A percentile compares a stretch with the other conserved stretches of the same genome.
phyloP scores from a whole-genome alignment of 177 flowering plant genomes.

The Telopea speciosissima region DNA sequence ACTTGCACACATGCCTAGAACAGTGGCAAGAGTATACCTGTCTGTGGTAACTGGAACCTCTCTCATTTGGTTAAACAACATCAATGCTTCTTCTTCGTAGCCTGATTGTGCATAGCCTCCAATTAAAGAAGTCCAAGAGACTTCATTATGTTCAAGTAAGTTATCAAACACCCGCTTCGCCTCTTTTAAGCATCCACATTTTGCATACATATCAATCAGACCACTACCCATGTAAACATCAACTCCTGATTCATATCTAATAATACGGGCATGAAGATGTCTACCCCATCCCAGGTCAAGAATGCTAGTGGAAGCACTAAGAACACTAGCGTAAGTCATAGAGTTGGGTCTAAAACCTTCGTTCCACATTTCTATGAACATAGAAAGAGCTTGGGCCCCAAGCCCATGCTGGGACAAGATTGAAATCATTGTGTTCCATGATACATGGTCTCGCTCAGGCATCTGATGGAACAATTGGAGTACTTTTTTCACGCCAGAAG shows the following conservation, averaged over 20 bases:
- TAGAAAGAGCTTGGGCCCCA: conserved; percentile 26
- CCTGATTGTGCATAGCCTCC: conserved; percentile 40
- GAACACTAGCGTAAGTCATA: conserved; percentile 44
- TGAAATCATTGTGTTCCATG: conserved; percentile 56
- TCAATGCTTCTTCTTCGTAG: conserved; percentile 39
- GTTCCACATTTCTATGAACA: conserved; percentile 41
- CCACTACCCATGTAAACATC: conserved; percentile 43
- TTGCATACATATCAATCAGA: conserved; percentile 50
- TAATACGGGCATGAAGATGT: conserved; percentile 45
- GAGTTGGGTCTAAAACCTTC: conserved; percentile 41
- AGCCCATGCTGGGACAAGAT: conserved; percentile 42
- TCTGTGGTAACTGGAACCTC: conserved; percentile 28
- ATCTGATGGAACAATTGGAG: conserved; percentile 32
- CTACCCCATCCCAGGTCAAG: conserved; percentile 42
- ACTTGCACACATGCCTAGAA: conserved; percentile 41
- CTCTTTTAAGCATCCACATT: conserved; percentile 37
- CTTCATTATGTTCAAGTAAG: conserved; percentile 34
- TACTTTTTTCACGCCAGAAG: conserved; percentile 22
- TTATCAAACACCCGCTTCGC: conserved; percentile 37
- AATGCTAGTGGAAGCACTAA: conserved; percentile 43
- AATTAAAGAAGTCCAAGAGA: conserved; percentile 49
- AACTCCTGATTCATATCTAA: conserved; percentile 27
- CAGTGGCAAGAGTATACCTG: conserved; percentile 43
- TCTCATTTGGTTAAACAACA: conserved; percentile 43
- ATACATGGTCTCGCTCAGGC: conserved; percentile 42